phyloP scores from a whole-genome alignment of 2,329 filamentous ascomycete genomes.

The Alternaria gaisen region DNA sequence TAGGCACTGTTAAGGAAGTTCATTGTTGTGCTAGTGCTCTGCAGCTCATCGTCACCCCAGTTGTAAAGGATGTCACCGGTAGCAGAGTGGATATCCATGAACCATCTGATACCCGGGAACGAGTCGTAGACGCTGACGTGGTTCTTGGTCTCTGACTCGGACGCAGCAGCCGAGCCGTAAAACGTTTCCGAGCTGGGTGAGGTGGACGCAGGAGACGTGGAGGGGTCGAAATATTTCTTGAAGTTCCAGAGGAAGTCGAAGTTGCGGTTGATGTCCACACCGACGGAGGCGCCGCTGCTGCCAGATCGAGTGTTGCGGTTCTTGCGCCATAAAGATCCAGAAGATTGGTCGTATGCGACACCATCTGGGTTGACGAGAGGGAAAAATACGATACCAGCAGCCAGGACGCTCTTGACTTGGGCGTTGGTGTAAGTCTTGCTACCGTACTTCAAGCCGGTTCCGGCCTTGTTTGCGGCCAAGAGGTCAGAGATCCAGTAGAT shows the following conservation, averaged over 20 bases:
- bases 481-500: constrained; percentile 68
- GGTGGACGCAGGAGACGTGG: constrained; percentile 53
- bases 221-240: constrained; percentile 55
- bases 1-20: constrained; percentile 64
- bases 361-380: constrained; percentile 50
- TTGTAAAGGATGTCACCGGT: constrained; percentile 63
- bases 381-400: constrained; percentile 63
- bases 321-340: constrained; percentile 48
- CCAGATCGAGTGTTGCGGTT: constrained; percentile 54
- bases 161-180: constrained; percentile 62
- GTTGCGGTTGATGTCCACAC: constrained; percentile 51
- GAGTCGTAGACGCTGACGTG: constrained; percentile 63
- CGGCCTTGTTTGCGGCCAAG: constrained; percentile 61
- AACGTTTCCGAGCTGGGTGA: constrained; percentile 59
- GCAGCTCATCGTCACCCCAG: constrained; percentile 66
- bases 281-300: constrained; percentile 34
- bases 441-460: constrained; percentile 63
- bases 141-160: constrained; percentile 66
- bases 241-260: constrained; percentile 67
- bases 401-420: constrained; percentile 62
- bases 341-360: constrained; percentile 47
- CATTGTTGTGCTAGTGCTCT: constrained; percentile 57
- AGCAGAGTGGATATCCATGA: constrained; percentile 67
- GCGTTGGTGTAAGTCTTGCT: constrained; percentile 61
- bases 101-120: constrained; percentile 63